Percentiles rank a stretch among this genome's conserved stretches.
Evolutionary conservation across 805 yeast species (phyloP).

Genomic region (Saccharomycopsis malanga): DNA sequence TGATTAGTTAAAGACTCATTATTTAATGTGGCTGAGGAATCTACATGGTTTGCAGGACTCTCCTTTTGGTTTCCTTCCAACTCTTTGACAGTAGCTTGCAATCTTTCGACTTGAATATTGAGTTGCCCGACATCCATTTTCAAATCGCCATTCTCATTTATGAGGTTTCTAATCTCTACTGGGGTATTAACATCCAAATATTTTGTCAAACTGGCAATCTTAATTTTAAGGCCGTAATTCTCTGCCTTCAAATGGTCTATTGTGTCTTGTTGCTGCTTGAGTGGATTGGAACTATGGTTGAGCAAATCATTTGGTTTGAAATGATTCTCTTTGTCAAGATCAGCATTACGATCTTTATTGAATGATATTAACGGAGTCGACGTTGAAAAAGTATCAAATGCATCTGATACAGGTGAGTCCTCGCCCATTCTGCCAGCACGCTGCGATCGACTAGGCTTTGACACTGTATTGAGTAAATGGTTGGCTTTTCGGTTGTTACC

Average conservation of each 20-base stretch:
- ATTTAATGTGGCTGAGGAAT: background rate
- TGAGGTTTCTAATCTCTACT: slow-evolving; percentile 13
- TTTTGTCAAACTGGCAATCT: slow-evolving; percentile 36
- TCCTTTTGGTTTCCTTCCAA: background rate
- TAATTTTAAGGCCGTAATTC: slow-evolving; percentile 38
- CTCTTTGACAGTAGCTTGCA: background rate
- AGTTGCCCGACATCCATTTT: slow-evolving; percentile 8
- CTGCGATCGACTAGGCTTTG: background rate
- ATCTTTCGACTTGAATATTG: background rate
- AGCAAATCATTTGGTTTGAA: slow-evolving; percentile 1
- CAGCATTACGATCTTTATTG: background rate
- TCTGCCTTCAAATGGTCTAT: slow-evolving; percentile 33
- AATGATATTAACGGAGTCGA: slow-evolving; percentile 15
- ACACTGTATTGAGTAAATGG: background rate
- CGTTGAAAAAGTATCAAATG: slow-evolving; percentile 15
- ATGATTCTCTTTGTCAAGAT: background rate
- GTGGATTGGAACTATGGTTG: slow-evolving; percentile 23
- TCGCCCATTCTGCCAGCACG: background rate
- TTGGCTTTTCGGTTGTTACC: background rate
- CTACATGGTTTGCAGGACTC: background rate
- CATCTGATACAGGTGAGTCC: background rate
- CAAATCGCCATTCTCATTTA: slow-evolving; percentile 19
- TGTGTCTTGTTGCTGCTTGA: slow-evolving; percentile 28
- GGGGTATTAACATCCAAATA: slow-evolving; percentile 25
- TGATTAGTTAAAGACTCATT: background rate